phyloP scores from a whole-genome alignment of 305 asterid genomes.

The Fraxinus angustifolia region DNA sequence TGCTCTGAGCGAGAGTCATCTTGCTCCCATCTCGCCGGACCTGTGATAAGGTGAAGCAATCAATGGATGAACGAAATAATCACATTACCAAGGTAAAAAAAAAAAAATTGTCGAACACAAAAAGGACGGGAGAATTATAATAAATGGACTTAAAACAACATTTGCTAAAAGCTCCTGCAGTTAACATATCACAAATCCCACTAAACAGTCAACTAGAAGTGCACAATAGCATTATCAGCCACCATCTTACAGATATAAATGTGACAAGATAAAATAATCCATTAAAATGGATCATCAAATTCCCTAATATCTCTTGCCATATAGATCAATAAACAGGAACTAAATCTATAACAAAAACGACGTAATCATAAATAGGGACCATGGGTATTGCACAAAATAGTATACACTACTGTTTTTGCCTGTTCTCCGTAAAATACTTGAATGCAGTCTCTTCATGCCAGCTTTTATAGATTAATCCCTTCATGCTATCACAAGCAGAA shows the following conservation, averaged over 20 bases:
- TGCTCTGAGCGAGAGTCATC: conserved; percentile 95
- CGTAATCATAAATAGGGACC: neutral
- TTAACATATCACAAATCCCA: neutral
- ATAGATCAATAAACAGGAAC: neutral
- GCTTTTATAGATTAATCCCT: neutral
- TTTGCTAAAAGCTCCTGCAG: neutral
- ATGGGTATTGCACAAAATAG: neutral
- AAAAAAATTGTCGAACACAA: neutral
- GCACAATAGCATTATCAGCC: neutral
- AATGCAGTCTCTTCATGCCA: neutral
- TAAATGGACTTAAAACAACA: neutral
- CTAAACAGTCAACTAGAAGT: neutral
- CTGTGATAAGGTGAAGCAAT: conserved; percentile 33
- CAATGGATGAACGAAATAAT: neutral
- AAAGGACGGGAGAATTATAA: neutral
- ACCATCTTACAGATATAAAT: neutral
- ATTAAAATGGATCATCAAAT: neutral
- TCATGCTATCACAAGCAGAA: neutral
- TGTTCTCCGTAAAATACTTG: neutral
- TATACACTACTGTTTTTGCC: neutral
- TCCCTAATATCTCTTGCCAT: neutral
- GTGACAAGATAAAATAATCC: neutral
- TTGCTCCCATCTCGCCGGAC: conserved; percentile 86
- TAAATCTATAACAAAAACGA: neutral
- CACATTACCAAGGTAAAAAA: conserved; percentile 3